Conservation (phyloP, 2,329 filamentous ascomycete genomes). For the Alternaria sp. region DNA sequence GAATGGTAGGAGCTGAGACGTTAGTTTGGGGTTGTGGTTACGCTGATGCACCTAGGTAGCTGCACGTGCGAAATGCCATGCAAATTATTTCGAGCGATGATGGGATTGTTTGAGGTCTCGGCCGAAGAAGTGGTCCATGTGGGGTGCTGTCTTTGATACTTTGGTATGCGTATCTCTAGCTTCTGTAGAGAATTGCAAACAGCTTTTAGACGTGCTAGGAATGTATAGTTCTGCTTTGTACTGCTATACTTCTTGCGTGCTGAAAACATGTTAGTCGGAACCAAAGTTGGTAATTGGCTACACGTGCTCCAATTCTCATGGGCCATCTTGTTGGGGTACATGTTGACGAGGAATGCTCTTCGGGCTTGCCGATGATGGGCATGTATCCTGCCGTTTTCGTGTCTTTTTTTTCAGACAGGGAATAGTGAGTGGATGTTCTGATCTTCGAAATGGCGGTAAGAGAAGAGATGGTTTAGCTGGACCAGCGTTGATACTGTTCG, state of each 20-base stretch:
- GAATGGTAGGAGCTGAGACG: too few relatives aligned
- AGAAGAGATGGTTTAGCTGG: background rate
- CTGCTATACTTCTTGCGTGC: too few relatives aligned
- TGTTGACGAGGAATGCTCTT: background rate
- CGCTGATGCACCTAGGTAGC: background rate
- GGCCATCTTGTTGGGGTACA: too few relatives aligned
- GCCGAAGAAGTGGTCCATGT: too few relatives aligned
- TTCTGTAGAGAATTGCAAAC: too few relatives aligned
- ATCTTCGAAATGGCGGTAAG: background rate
- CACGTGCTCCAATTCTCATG: too few relatives aligned
- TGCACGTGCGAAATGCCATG: background rate
- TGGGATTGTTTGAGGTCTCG: background rate
- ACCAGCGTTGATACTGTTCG: rapidly evolving
- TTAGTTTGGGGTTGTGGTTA: background rate
- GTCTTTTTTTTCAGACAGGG: background rate
- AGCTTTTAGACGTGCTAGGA: too few relatives aligned
- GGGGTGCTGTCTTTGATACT: too few relatives aligned
- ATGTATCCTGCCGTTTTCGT: background rate
- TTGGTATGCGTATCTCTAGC: too few relatives aligned
- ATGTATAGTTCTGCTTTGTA: too few relatives aligned
- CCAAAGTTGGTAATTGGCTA: too few relatives aligned
- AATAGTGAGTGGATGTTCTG: background rate
- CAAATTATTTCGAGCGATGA: background rate
- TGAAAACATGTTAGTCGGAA: too few relatives aligned
- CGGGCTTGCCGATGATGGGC: background rate